Evolutionary conservation across 768 basidiomycete species (phyloP).

Genomic region (Trametes coccinea): DNA sequence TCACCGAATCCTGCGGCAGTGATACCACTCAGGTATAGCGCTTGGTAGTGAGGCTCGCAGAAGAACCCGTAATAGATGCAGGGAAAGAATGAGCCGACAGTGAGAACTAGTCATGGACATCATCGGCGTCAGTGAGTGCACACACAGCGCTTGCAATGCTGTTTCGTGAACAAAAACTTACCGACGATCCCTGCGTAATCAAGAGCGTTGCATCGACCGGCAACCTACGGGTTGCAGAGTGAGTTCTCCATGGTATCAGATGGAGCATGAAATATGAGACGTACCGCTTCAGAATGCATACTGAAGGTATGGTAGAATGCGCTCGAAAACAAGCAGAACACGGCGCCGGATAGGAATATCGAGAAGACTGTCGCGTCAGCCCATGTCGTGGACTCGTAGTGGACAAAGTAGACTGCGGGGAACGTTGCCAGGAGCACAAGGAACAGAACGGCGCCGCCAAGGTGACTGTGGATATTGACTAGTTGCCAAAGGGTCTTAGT

Average conservation of each 20-base stretch:
- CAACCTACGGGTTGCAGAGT: constrained; percentile 44
- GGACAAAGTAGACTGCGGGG: constrained; percentile 49
- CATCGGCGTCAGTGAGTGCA: neutral
- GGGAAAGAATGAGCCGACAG: constrained; percentile 77
- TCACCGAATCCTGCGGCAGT: constrained; percentile 57
- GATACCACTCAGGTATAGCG: constrained; percentile 56
- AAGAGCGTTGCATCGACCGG: constrained; percentile 58
- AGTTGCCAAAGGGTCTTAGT: neutral
- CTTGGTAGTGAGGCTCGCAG: constrained; percentile 55
- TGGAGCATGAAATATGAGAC: constrained; percentile 20
- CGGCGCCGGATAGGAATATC: constrained; percentile 68
- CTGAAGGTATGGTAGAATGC: constrained; percentile 71
- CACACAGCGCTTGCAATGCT: too few relatives aligned
- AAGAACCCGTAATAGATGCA: constrained; percentile 78
- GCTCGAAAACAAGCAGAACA: constrained; percentile 72
- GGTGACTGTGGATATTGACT: constrained; percentile 89
- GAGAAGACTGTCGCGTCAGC: constrained; percentile 58
- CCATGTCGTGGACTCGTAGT: constrained; percentile 59
- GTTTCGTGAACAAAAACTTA: constrained; percentile 30
- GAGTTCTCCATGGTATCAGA: neutral
- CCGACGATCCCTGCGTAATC: constrained; percentile 83
- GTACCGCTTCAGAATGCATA: constrained; percentile 72
- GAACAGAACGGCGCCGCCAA: constrained; percentile 69
- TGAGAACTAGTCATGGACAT: constrained; percentile 46
- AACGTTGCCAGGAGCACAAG: constrained; percentile 54